Evolutionary conservation across 768 basidiomycete species (phyloP), one percentile per base, ranked within the genome.

Genomic region (Tylopilus felleus): DNA sequence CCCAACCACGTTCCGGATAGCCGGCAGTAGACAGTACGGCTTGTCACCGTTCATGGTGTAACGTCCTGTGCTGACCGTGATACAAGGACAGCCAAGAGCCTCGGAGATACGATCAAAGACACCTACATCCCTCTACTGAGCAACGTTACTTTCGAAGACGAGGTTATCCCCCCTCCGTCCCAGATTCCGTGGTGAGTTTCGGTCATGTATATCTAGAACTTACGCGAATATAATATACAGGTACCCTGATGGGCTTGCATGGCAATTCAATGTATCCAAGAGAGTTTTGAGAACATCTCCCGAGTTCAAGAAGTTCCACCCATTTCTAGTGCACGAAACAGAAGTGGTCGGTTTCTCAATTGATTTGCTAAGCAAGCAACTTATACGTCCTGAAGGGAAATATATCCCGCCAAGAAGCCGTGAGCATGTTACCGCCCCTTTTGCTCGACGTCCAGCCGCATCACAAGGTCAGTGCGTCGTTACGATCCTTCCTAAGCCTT

Each of bases 371-470:
- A 48, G 35, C n/a, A 42, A 47, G 0, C 12, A 22, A 38, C 45
- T 45, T 22, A 59, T 44, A 49, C 19, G 8, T n/a, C 27, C 0
- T 33, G 5, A 60, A 95, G 93, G 95, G 97, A 44, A 99, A 99
- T 62, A 79, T 98, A 44, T 96, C 93, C 12, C 77, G 97, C 21
- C 95, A 98, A 70, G 97, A 99, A 71, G 94, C 93, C 17, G 97
- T 99, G 53, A 96, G 93, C 68, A 99, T 99, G 97, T 76, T 99
- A n/a, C 97, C 97, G 6, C 96, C 97, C 1, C 80, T 99, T 2
- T 85, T 98, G 61, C 81, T 99, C 31, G 90, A 93, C 51, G 92
- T 98, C n/a, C 78, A 91, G 64, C 92, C 97, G 0, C 89, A 97
- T 67, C 96, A 98, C 68, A 77, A 75, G 63, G 89, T 85, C 65